phyloP scores from a whole-genome alignment of 768 basidiomycete genomes.

The Lyophyllum shimeji region DNA sequence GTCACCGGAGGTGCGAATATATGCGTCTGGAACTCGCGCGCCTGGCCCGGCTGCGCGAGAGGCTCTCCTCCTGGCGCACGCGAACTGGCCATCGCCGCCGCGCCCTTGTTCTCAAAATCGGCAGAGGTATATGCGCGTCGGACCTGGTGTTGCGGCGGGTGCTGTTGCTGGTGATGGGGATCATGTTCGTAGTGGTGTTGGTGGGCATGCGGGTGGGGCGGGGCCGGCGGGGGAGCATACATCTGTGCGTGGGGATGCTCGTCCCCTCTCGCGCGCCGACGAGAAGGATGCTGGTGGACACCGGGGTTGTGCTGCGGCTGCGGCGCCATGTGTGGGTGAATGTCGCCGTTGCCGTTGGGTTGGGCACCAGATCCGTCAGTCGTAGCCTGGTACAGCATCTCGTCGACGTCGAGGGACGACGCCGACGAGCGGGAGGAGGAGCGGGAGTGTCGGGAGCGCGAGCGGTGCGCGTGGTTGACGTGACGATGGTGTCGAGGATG shows the following conservation, averaged over 20 bases:
- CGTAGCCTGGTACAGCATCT: conserved; percentile 42
- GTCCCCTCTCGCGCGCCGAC: neutral
- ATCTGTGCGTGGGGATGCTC: neutral
- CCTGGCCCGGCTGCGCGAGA: conserved; percentile 28
- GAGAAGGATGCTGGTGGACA: conserved; percentile 1
- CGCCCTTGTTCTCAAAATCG: neutral
- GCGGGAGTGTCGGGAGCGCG: conserved; percentile 19
- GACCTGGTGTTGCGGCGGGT: neutral
- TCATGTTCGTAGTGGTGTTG: conserved; percentile 9
- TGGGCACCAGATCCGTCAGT: conserved; percentile 24
- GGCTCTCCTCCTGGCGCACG: conserved; percentile 10
- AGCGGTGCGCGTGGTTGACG: conserved; percentile 5
- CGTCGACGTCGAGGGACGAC: conserved; percentile 41
- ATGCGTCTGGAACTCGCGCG: conserved; percentile 56
- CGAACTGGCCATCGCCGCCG: too few species aligned
- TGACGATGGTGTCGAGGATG: neutral
- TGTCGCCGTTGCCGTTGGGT: neutral
- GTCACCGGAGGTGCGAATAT: conserved; percentile 74
- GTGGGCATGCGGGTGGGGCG: neutral
- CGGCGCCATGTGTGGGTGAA: neutral
- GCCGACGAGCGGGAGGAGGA: conserved; percentile 33
- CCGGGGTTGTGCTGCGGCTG: neutral
- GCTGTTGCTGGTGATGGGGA: neutral
- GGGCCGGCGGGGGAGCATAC: neutral
- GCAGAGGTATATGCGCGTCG: neutral